A percentile compares a stretch with the other conserved stretches of the same genome.
Evolutionary conservation across 495 filamentous ascomycete genomes (phyloP).

Genomic region (Chaetomium tenue): DNA sequence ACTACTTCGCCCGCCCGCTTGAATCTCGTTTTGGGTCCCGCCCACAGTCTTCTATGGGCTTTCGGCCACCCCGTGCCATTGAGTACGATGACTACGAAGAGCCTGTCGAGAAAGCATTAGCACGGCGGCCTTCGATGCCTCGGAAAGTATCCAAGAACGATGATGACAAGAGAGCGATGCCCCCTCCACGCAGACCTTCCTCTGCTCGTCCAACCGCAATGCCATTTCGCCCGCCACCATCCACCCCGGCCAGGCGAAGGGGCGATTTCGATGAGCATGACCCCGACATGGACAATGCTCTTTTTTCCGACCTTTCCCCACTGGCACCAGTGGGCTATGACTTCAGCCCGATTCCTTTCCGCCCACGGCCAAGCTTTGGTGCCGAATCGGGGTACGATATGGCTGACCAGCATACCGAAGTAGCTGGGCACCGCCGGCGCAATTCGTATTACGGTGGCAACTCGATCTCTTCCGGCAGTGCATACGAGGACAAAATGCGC

Average conservation of each 20-base stretch:
- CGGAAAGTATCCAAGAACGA: constrained; percentile 39
- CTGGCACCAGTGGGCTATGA: constrained; percentile 23
- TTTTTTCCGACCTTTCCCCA: constrained; percentile 41
- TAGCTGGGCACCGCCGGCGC: constrained; percentile 31
- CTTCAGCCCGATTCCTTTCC: constrained; percentile 20
- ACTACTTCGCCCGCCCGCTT: constrained; percentile 37
- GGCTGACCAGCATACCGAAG: constrained; percentile 32
- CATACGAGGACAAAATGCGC: constrained; percentile 52
- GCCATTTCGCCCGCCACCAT: constrained; percentile 39
- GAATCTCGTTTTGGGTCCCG: constrained; percentile 40
- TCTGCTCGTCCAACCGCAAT: constrained; percentile 41
- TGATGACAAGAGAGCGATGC: constrained; percentile 44
- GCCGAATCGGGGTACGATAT: constrained; percentile 29
- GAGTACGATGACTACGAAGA: constrained; percentile 38
- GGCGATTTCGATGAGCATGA: constrained; percentile 39
- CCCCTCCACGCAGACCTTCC: constrained; percentile 39
- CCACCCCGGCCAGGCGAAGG: constrained; percentile 37
- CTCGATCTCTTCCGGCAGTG: constrained; percentile 32
- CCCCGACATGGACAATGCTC: constrained; percentile 23
- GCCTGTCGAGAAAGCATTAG: constrained; percentile 27
- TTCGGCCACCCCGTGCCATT: constrained; percentile 33
- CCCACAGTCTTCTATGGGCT: constrained; percentile 47
- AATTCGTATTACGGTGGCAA: constrained; percentile 37
- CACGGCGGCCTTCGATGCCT: constrained; percentile 41
- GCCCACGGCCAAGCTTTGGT: constrained; percentile 27